phyloP scores from a whole-genome alignment of 768 basidiomycete species.

The Lactifluus piperatus region DNA sequence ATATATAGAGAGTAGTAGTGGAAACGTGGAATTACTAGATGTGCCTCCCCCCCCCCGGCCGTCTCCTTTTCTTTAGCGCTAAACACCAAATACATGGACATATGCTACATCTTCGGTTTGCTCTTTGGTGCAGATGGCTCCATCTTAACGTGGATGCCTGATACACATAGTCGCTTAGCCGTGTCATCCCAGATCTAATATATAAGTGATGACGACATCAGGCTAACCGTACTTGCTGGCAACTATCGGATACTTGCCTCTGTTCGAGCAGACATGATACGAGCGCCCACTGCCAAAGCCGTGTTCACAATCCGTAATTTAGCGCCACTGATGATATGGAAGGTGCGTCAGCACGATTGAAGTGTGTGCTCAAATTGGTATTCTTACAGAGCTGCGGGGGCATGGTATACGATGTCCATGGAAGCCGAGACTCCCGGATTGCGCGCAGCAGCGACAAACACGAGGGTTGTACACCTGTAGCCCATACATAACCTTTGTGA shows the following conservation, averaged over 20 bases:
- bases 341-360: neutral
- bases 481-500: neutral
- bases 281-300: constrained; percentile 19
- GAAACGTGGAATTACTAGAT: neutral
- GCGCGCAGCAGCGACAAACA: constrained; percentile 8
- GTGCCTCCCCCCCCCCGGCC: neutral
- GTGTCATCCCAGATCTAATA: constrained; percentile 23
- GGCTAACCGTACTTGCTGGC: too few species aligned
- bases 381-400: constrained; percentile 20
- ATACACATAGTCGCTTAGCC: constrained; percentile 16
- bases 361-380: too few species aligned
- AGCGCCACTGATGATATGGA: constrained; percentile 14
- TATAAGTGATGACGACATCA: neutral
- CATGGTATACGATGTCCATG: constrained; percentile 20
- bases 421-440: constrained; percentile 17
- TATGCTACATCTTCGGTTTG: constrained; percentile 8
- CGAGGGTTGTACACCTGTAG: constrained; percentile 20
- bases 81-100: neutral
- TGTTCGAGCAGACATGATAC: constrained; percentile 21
- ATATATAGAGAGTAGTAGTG: too few species aligned
- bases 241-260: constrained; percentile 10
- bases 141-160: constrained; percentile 22
- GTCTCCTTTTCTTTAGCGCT: too few species aligned
- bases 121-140: constrained; percentile 14
- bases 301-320: constrained; percentile 22